Conservation (phyloP, 192 early-diverging fungal genomes). For the Rhizoclosmatium sp. region DNA sequence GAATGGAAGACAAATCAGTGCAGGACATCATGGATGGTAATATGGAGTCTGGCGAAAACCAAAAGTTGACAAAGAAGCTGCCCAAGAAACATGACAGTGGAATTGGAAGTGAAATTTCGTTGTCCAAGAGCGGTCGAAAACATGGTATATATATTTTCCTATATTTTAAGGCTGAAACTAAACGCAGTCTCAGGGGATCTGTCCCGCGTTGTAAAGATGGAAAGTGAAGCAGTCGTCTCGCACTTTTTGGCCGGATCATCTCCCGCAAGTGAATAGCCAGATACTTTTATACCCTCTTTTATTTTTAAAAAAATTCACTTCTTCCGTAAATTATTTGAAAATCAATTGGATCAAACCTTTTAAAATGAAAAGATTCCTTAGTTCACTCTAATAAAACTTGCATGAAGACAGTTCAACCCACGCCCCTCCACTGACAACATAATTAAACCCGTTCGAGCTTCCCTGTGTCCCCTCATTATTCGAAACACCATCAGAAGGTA, state of each 20-base stretch:
- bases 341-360: too few relatives aligned
- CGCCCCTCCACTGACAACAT: too few relatives aligned
- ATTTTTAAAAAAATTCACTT: too few relatives aligned
- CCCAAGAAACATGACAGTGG: conserved; percentile 14
- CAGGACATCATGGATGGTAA: neutral
- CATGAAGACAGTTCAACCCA: too few relatives aligned
- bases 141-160: neutral
- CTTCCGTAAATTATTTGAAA: too few relatives aligned
- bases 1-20: conserved; percentile 16
- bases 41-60: neutral
- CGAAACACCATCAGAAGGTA: too few relatives aligned
- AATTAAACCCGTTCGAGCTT: too few relatives aligned
- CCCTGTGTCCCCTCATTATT: too few relatives aligned
- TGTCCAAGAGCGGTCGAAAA: neutral
- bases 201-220: neutral
- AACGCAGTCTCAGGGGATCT: neutral
- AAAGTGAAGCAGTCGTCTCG: conserved; percentile 1
- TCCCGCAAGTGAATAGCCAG: neutral
- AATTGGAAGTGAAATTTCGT: conserved; percentile 2
- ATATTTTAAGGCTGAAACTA: neutral
- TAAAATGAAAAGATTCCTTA: too few relatives aligned
- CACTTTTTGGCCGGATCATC: conserved; percentile 3
- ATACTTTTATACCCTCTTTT: neutral
- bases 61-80: neutral
- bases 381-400: too few relatives aligned